phyloP scores from a whole-genome alignment of 306 rosid genomes.

The Geum urbanum region DNA sequence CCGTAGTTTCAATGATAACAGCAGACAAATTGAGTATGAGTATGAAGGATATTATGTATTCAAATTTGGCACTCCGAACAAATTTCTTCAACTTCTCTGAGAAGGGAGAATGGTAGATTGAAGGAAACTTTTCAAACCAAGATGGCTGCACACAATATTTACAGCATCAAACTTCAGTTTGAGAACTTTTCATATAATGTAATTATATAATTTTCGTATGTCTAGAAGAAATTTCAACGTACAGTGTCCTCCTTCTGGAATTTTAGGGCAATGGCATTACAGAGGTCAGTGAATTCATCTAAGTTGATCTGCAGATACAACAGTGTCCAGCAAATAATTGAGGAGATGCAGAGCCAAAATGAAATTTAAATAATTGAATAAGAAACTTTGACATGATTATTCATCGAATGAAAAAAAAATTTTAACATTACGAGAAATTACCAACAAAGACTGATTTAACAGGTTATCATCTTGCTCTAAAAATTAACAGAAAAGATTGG shows the following conservation, averaged over 20 bases:
- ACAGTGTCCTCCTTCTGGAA: constrained; percentile 82
- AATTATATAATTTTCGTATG: constrained; percentile 17
- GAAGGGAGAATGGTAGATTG: constrained; percentile 41
- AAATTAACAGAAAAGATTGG: not conserved
- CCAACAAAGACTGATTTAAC: not conserved
- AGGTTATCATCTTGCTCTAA: not conserved
- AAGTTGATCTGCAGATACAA: constrained; percentile 58
- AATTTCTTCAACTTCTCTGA: constrained; percentile 70
- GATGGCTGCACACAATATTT: constrained; percentile 64
- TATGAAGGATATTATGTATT: constrained; percentile 75
- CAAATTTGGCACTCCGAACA: constrained; percentile 66
- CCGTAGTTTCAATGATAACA: constrained; percentile 92
- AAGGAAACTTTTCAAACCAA: constrained; percentile 53
- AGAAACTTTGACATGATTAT: not conserved
- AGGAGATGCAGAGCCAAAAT: constrained; percentile 1
- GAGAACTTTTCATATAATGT: constrained; percentile 18
- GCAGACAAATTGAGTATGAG: constrained; percentile 70
- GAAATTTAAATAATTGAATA: not conserved
- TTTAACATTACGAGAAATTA: not conserved
- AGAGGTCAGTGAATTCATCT: constrained; percentile 84
- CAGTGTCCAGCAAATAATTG: constrained; percentile 19
- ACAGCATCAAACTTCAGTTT: constrained; percentile 29
- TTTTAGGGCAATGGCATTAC: constrained; percentile 85
- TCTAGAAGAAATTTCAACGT: constrained; percentile 33
- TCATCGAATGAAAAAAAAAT: not conserved